Base-by-base conservation (phyloP, 225 moss, liverwort and hornwort genomes). In the Ulota crispa region DNA sequence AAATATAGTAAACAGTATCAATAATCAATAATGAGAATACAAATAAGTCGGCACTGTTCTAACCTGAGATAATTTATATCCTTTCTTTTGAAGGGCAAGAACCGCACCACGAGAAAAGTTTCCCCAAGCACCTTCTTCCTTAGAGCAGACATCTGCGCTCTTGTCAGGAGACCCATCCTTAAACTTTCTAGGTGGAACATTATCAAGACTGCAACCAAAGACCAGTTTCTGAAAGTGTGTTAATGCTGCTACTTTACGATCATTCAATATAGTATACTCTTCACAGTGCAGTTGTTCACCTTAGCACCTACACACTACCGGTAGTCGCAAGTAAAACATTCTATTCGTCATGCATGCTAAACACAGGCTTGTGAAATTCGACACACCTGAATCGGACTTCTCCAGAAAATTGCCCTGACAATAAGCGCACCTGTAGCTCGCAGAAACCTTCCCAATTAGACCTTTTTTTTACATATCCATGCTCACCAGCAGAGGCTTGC, bases 21-120 rank as follows among this genome's bases (percentile, higher is more conserved):
- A 16, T 7, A 15, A n/a, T 23, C 24, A 2, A 28, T n/a, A 27
- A 6, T 6, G 18, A 67, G 9, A 75, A 68, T 3, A 75, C 43
- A 5, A 57, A 10, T 18, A 34, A 67, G 14, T 60, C 11, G 41
- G 30, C 47, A 78, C 8, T 74, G 64, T 39, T 85, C 67, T 41
- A 36, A 99, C 99, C 94, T 99, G 90, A 11, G 89, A 78, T 76
- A 96, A 52, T 52, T 88, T 78, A 83, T 93, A 83, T 8, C 94
- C 94, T 82, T 84, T 91, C 47, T 66, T 83, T 83, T 91, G 88
- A 36, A 96, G 93, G 53, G 94, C 94, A 83, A 85, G 83, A 78
- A 93, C 99, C 21, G 99, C 99, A 79, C 99, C 99, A 73, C 99
- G 90, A 72, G 96, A 92, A 83, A 93, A 99, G 80, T 99, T 94